Conservation (phyloP, 2,329 filamentous ascomycete species). For the Capronia coronata region DNA sequence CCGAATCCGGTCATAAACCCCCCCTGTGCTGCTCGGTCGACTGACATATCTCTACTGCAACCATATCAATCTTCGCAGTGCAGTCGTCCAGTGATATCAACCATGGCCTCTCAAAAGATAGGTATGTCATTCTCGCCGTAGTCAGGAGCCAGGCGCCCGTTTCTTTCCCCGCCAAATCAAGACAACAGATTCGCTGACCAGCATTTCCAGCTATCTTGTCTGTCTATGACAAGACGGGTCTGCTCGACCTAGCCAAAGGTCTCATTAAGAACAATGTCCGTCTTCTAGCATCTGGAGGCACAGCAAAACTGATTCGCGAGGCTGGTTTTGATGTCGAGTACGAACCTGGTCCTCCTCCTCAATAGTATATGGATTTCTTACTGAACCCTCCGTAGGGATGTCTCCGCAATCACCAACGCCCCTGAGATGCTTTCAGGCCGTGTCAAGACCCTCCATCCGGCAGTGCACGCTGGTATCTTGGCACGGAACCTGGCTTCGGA, state of each 20-base stretch:
- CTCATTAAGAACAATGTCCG: slow-evolving; percentile 83
- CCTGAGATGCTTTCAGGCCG: slow-evolving; percentile 92
- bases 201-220: slow-evolving; percentile 71
- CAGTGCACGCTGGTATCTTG: slow-evolving; percentile 77
- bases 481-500: slow-evolving; percentile 91
- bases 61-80: too few species aligned
- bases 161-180: too few species aligned
- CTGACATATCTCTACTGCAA: too few species aligned
- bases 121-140: slow-evolving; percentile 15
- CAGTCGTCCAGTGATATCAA: neutral
- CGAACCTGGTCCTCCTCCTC: too few species aligned
- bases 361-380: too few species aligned
- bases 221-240: slow-evolving; percentile 97
- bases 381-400: slow-evolving; percentile 58
- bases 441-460: slow-evolving; percentile 94
- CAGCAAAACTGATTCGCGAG: slow-evolving; percentile 92
- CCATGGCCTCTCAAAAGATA: slow-evolving; percentile 22
- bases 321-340: slow-evolving; percentile 93
- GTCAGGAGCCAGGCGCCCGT: neutral
- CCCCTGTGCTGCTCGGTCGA: too few species aligned
- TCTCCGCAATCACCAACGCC: slow-evolving; percentile 92
- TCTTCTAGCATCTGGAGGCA: slow-evolving; percentile 89
- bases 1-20: too few species aligned
- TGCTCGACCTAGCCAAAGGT: slow-evolving; percentile 86
- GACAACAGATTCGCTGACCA: slow-evolving; percentile 8